These are phyloP conservation scores for Schizopora paradoxa DNA, from an alignment of 1,284 basidiomycete species.

Conservation along the genomic window DNA sequence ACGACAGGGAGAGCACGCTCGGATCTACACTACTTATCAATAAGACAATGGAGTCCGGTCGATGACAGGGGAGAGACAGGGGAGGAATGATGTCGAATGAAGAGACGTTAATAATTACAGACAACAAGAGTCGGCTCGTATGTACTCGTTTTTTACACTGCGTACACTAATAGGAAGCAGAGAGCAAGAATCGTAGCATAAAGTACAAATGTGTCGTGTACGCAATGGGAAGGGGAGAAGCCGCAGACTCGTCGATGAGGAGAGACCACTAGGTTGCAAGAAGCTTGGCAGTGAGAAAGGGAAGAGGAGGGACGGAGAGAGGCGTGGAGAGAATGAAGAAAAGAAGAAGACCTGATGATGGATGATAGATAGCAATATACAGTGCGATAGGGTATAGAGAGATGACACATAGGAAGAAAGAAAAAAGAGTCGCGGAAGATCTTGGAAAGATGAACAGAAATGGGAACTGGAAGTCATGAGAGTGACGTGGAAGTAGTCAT, in stretches of 20 bases:
- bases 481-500: neutral
- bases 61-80: too few relatives aligned
- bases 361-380: constrained; percentile 8
- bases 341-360: neutral
- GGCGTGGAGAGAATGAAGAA: neutral
- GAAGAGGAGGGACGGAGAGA: neutral
- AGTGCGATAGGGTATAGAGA: constrained; percentile 16
- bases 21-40: too few relatives aligned
- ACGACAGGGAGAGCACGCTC: too few relatives aligned
- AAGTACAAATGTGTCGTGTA: too few relatives aligned
- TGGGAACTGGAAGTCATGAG: neutral
- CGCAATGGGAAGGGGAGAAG: too few relatives aligned
- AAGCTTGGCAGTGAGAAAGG: neutral
- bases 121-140: constrained; percentile 8
- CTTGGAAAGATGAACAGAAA: neutral
- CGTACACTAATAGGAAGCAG: too few relatives aligned
- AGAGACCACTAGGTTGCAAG: constrained; percentile 6
- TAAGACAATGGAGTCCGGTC: too few relatives aligned
- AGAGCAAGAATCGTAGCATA: too few relatives aligned
- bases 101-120: constrained; percentile 17
- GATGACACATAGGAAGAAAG: constrained; percentile 9
- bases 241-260: too few relatives aligned
- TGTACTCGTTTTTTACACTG: too few relatives aligned
- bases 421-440: constrained; percentile 4
- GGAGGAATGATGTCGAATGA: too few relatives aligned